A percentile compares a stretch with the other conserved stretches of the same genome.
phyloP scores from a whole-genome alignment of 768 basidiomycete species.

The Rossbeevera mucosa region DNA sequence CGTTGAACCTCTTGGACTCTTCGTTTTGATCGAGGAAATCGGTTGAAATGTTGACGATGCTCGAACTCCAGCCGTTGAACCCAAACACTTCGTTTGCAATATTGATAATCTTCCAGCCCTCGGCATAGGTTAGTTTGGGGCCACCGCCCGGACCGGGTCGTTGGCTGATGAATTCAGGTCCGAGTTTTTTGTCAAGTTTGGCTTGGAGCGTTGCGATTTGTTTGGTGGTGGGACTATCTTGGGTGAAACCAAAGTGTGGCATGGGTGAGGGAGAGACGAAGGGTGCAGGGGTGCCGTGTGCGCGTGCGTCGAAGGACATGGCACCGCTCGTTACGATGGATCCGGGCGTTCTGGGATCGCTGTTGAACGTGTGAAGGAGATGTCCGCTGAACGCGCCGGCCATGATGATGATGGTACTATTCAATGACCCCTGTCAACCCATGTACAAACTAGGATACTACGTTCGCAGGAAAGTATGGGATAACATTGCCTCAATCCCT shows the following conservation, averaged over 20 bases:
- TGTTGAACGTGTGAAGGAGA: slow-evolving; percentile 44
- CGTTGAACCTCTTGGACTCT: slow-evolving; percentile 57
- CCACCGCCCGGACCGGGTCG: slow-evolving; percentile 86
- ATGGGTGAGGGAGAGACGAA: slow-evolving; percentile 2
- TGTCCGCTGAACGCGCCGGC: slow-evolving; percentile 58
- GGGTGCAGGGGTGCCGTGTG: slow-evolving; percentile 41
- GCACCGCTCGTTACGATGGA: slow-evolving; percentile 46
- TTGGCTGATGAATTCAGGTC: slow-evolving; percentile 90
- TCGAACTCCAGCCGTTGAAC: slow-evolving; percentile 94
- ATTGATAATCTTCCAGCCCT: slow-evolving; percentile 98
- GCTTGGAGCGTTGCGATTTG: slow-evolving; percentile 69
- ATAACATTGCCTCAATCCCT: too few relatives aligned
- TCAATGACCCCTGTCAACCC: too few relatives aligned
- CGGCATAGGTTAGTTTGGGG: slow-evolving; percentile 86
- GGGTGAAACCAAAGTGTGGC: slow-evolving; percentile 1
- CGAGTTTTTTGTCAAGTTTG: slow-evolving; percentile 82
- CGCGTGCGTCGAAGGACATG: slow-evolving; percentile 56
- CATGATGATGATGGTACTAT: slow-evolving; percentile 45
- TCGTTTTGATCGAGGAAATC: slow-evolving; percentile 77
- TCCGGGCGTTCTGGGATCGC: slow-evolving; percentile 17
- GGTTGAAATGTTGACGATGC: slow-evolving; percentile 64
- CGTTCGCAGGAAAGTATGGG: too few relatives aligned
- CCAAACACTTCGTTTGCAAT: slow-evolving; percentile 98
- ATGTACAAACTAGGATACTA: too few relatives aligned
- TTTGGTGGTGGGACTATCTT: slow-evolving; percentile 52